phyloP scores from a whole-genome alignment of 1,284 basidiomycete genomes.

The Sporisorium graminicola region DNA sequence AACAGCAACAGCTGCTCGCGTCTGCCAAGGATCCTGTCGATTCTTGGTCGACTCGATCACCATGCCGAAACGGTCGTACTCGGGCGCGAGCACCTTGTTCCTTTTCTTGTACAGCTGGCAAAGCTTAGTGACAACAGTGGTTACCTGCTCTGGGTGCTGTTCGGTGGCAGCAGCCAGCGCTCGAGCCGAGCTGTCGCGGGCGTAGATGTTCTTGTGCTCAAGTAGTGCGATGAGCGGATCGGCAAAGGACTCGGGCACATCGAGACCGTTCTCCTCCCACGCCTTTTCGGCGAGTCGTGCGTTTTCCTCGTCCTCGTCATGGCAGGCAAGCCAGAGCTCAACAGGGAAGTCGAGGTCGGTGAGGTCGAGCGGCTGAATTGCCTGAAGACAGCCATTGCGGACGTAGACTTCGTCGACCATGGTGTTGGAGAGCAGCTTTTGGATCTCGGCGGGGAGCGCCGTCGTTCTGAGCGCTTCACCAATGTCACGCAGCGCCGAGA shows the following conservation, averaged over 20 bases:
- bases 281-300: constrained; percentile 82
- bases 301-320: constrained; percentile 94
- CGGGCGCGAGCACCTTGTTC: constrained; percentile 81
- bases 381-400: constrained; percentile 89
- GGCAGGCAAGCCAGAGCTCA: constrained; percentile 87
- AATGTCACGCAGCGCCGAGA: constrained; percentile 83
- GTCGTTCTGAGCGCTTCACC: constrained; percentile 80
- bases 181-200: constrained; percentile 79
- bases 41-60: constrained; percentile 89
- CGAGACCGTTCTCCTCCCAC: constrained; percentile 97
- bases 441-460: constrained; percentile 66
- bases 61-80: constrained; percentile 79
- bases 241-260: constrained; percentile 83
- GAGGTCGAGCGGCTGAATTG: constrained; percentile 91
- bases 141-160: constrained; percentile 79
- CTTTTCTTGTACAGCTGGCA: constrained; percentile 86
- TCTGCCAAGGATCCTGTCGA: constrained; percentile 90
- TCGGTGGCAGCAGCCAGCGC: constrained; percentile 84
- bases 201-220: constrained; percentile 84
- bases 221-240: constrained; percentile 78
- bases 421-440: constrained; percentile 78
- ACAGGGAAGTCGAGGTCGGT: constrained; percentile 94
- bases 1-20: constrained; percentile 81
- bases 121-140: constrained; percentile 74
- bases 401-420: constrained; percentile 90